Conservation (phyloP, 768 basidiomycete species). For the Mrakia hoshinonis region DNA sequence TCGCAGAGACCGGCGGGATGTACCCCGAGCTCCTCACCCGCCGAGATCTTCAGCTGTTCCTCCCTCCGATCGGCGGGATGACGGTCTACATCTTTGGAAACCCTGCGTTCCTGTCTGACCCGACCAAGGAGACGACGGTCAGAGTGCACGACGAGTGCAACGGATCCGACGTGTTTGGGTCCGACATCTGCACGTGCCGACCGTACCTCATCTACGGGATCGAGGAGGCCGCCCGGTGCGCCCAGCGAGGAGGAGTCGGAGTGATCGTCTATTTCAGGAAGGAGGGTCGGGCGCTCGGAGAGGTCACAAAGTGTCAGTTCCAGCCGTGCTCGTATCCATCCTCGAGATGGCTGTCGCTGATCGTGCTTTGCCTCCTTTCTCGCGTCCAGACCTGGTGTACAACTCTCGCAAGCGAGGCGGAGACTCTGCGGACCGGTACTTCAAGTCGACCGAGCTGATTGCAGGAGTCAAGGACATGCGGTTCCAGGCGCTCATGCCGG, state of each 20-base stretch:
- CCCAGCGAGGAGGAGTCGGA: conserved; percentile 78
- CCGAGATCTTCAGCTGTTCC: conserved; percentile 88
- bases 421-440: conserved; percentile 86
- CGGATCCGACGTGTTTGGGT: conserved; percentile 78
- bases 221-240: conserved; percentile 79
- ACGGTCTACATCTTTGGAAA: conserved; percentile 85
- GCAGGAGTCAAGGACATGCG: conserved; percentile 79
- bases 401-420: conserved; percentile 92
- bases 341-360: conserved; percentile 5
- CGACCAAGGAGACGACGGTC: conserved; percentile 37
- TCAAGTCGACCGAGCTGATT: conserved; percentile 83
- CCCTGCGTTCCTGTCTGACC: conserved; percentile 52
- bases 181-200: conserved; percentile 71
- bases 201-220: conserved; percentile 59
- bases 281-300: conserved; percentile 84
- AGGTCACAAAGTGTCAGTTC: conserved; percentile 69
- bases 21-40: conserved; percentile 85
- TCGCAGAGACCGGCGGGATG: conserved; percentile 36
- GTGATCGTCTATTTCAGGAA: conserved; percentile 47
- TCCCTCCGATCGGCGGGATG: conserved; percentile 79
- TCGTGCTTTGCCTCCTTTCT: not conserved
- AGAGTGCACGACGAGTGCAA: conserved; percentile 81
- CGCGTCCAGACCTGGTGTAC: conserved; percentile 61
- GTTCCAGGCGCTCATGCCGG: conserved; percentile 92
- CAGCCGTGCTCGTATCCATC: not conserved